These are phyloP conservation scores for Macrolepiota fuliginosa DNA, from an alignment of 768 basidiomycete species.

Conservation along the genomic window DNA sequence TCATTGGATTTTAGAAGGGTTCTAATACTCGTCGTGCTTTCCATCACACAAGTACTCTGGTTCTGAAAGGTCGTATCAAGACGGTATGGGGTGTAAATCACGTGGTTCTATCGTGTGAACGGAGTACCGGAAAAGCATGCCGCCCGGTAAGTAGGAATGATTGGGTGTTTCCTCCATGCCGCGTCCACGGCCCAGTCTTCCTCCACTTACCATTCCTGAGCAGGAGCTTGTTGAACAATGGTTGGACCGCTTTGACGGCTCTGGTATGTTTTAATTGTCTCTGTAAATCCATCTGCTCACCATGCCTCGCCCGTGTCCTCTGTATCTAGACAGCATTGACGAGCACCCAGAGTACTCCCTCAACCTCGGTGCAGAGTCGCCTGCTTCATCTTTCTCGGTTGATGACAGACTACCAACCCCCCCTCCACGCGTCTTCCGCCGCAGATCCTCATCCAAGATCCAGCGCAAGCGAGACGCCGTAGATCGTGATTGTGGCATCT, in stretches of 20 bases:
- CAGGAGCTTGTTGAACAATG: slow-evolving; percentile 7
- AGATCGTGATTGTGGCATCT: slow-evolving; percentile 10
- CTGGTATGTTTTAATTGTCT: not conserved
- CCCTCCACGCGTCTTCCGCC: not conserved
- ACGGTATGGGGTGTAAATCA: no score
- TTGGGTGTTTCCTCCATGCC: not conserved
- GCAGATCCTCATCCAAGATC: not conserved
- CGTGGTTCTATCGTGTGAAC: no score
- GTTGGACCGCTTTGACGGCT: slow-evolving; percentile 10
- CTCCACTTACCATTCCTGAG: slow-evolving; percentile 1
- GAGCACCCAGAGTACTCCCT: slow-evolving; percentile 26
- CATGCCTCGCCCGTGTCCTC: not conserved
- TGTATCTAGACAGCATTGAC: slow-evolving; percentile 21
- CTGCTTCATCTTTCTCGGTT: slow-evolving; percentile 7
- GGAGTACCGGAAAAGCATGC: no score
- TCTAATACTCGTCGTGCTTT: no score
- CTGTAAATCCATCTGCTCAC: not conserved
- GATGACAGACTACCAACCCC: slow-evolving; percentile 3
- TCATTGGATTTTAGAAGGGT: no score
- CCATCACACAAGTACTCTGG: no score
- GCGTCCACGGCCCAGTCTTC: slow-evolving; percentile 9
- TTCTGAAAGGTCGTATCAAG: no score
- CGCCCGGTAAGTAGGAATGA: no score
- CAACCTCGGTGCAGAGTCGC: slow-evolving; percentile 26
- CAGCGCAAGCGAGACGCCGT: not conserved